phyloP scores from a whole-genome alignment of 1,139 yeast species.

The Suhomyces coccinellae region DNA sequence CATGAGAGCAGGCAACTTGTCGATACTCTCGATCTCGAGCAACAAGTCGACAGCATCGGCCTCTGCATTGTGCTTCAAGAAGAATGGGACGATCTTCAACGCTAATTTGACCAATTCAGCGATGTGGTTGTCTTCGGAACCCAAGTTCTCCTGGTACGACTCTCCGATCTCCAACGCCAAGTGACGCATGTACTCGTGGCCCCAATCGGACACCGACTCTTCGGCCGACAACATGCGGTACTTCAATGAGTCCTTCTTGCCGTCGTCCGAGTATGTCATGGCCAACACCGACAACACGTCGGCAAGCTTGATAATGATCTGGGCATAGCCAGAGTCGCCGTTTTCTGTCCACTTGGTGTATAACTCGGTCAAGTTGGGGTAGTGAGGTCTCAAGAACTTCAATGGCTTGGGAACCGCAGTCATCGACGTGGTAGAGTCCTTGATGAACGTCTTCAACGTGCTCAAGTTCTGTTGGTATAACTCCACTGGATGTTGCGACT shows the following conservation, averaged over 20 bases:
- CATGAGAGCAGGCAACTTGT: constrained; percentile 76
- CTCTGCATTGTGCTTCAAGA: constrained; percentile 93
- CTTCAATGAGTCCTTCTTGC: constrained; percentile 75
- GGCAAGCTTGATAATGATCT: constrained; percentile 46
- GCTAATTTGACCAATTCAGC: constrained; percentile 63
- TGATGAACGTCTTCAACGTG: constrained; percentile 72
- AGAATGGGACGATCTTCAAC: constrained; percentile 81
- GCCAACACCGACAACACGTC: constrained; percentile 92
- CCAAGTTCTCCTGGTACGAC: constrained; percentile 69
- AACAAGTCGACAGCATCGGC: constrained; percentile 96
- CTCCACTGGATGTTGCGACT: constrained; percentile 40
- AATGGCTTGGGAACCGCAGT: constrained; percentile 99
- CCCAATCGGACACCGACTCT: constrained; percentile 82
- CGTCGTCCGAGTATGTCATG: constrained; percentile 90
- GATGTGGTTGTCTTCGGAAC: constrained; percentile 46
- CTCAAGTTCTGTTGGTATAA: constrained; percentile 62
- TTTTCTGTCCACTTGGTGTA: constrained; percentile 68
- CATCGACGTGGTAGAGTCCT: constrained; percentile 96
- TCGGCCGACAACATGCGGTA: constrained; percentile 71
- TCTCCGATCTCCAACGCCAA: constrained; percentile 93
- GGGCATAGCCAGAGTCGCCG: constrained; percentile 16
- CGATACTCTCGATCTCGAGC: constrained; percentile 85
- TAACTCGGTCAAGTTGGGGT: constrained; percentile 60
- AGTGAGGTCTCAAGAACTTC: constrained; percentile 90
- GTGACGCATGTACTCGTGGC: constrained; percentile 96